Conservation (phyloP, 768 basidiomycete genomes). For the Hydnomerulius pinastri region DNA sequence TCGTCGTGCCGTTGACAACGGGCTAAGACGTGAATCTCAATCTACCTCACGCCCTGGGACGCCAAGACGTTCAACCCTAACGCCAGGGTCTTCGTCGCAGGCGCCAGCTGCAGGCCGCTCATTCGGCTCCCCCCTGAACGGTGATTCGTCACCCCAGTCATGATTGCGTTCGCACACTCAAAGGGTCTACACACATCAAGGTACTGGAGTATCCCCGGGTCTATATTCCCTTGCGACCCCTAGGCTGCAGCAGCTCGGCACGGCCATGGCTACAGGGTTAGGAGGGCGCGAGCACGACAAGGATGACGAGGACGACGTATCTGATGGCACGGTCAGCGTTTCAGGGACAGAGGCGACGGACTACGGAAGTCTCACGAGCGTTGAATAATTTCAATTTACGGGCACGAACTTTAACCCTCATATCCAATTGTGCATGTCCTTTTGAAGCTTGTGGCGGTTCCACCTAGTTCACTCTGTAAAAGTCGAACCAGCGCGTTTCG, state of each 20-base stretch:
- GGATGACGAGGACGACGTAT: slow-evolving; percentile 30
- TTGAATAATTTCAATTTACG: slow-evolving; percentile 35
- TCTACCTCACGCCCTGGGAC: slow-evolving; percentile 28
- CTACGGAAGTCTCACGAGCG: slow-evolving; percentile 52
- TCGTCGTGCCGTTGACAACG: slow-evolving; percentile 16
- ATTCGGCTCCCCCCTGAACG: slow-evolving; percentile 45
- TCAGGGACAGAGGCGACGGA: slow-evolving; percentile 44
- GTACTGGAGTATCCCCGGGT: slow-evolving; percentile 27
- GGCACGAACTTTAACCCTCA: not conserved
- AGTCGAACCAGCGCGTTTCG: not conserved
- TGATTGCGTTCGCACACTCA: slow-evolving; percentile 40
- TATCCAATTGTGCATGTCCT: slow-evolving; percentile 5
- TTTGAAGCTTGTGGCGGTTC: not conserved
- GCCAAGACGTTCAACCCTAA: slow-evolving; percentile 27
- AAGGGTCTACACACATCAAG: slow-evolving; percentile 33
- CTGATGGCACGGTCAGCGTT: slow-evolving; percentile 41
- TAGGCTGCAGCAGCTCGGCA: slow-evolving; percentile 20
- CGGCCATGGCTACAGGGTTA: slow-evolving; percentile 18
- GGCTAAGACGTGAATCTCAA: slow-evolving; percentile 16
- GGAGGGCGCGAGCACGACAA: slow-evolving; percentile 16
- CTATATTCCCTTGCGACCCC: slow-evolving; percentile 22
- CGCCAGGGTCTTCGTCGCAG: slow-evolving; percentile 32
- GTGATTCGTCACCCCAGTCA: slow-evolving; percentile 46
- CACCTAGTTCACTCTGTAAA: not conserved
- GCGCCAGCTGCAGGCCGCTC: slow-evolving; percentile 34